phyloP scores from a whole-genome alignment of 73 alveolate genomes.

The Paramecium bursaria region DNA sequence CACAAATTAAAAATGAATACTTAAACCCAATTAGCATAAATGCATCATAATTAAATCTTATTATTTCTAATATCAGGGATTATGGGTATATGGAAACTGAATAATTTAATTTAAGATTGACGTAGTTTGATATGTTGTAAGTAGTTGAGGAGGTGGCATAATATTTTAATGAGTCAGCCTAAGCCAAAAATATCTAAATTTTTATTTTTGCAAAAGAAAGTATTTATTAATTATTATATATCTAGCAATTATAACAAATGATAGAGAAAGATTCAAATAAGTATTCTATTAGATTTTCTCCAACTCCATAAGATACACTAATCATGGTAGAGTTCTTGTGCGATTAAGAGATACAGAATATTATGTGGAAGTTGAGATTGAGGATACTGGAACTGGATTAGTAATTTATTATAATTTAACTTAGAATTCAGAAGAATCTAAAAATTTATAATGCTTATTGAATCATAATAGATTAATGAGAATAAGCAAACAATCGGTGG shows the following conservation, averaged over 20 bases:
- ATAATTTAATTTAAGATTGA: neutral
- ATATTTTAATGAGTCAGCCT: neutral
- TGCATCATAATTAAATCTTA: conserved; percentile 2
- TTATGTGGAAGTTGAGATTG: neutral
- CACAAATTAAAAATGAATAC: neutral
- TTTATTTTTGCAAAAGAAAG: neutral
- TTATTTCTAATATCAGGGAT: conserved; percentile 39
- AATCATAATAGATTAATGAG: neutral
- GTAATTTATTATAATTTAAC: neutral
- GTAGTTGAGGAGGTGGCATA: neutral
- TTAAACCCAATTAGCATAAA: neutral
- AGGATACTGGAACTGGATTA: conserved; percentile 53
- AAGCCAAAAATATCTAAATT: neutral
- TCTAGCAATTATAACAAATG: conserved; percentile 15
- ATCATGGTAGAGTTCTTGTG: neutral
- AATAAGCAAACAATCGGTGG: conserved; percentile 3
- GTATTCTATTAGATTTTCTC: neutral
- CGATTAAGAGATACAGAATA: neutral
- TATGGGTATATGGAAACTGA: conserved; percentile 38
- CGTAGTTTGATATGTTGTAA: neutral
- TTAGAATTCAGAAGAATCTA: neutral
- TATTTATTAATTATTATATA: neutral
- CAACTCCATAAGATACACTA: conserved; percentile 41
- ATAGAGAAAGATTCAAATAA: conserved; percentile 36
- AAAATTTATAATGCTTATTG: neutral